These are phyloP conservation scores for Leccinum solheimii DNA, from an alignment of 1,284 basidiomycete species.

Conservation along the genomic window DNA sequence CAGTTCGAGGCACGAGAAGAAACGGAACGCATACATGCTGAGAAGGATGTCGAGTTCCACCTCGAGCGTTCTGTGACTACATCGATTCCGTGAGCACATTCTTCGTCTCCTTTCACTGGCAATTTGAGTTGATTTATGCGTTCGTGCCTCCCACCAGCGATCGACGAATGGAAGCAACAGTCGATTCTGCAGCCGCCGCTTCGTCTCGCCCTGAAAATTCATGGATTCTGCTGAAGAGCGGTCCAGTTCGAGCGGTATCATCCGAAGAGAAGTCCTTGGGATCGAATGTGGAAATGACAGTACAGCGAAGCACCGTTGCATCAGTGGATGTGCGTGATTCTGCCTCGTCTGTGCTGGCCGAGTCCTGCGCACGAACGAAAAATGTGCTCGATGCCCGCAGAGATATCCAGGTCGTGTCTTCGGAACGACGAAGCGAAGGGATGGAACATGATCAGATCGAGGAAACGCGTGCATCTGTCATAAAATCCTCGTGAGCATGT, in stretches of 20 bases:
- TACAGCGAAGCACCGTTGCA: background rate
- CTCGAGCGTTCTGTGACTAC: background rate
- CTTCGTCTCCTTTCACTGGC: background rate
- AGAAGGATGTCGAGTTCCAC: background rate
- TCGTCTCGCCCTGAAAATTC: background rate
- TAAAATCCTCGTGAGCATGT: conserved; percentile 5
- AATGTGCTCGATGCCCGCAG: background rate
- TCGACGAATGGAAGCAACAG: background rate
- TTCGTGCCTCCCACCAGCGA: background rate
- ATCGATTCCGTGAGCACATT: conserved; percentile 4
- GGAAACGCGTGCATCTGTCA: background rate
- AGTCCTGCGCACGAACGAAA: background rate
- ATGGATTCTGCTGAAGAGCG: background rate
- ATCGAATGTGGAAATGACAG: background rate
- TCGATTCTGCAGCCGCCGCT: background rate
- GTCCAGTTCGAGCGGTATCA: background rate
- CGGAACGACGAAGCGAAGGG: background rate
- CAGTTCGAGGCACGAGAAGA: background rate
- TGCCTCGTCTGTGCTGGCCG: background rate
- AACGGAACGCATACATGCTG: background rate
- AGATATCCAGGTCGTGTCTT: background rate
- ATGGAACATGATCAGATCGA: background rate
- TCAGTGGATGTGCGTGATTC: background rate
- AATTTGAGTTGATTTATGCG: conserved; percentile 1
- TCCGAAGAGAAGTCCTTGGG: background rate